These are phyloP conservation scores for Colletotrichum sojae DNA, from an alignment of 2,329 filamentous ascomycete species.

Conservation along the genomic window DNA sequence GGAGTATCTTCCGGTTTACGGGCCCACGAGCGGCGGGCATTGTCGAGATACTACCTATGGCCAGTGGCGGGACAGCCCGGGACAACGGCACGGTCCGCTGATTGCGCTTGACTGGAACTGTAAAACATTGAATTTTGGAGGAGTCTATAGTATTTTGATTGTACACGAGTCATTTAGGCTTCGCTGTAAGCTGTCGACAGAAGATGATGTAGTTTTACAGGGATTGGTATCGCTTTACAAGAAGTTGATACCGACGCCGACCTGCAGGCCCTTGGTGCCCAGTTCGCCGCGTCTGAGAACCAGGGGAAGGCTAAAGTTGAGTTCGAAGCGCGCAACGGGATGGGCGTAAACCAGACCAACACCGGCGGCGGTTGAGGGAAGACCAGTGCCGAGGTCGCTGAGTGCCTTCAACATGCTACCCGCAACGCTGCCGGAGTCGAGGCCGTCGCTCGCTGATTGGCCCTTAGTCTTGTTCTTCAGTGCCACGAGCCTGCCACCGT, in stretches of 20 bases:
- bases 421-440: conserved; percentile 62
- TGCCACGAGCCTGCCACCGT: conserved; percentile 87
- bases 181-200: neutral
- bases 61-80: neutral
- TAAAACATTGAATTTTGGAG: neutral
- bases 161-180: neutral
- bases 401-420: conserved; percentile 73
- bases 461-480: conserved; percentile 72
- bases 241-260: conserved; percentile 98
- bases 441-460: conserved; percentile 52
- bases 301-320: conserved; percentile 94
- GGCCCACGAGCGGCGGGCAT: neutral
- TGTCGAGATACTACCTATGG: too few species aligned
- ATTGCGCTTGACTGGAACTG: neutral
- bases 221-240: conserved; percentile 68
- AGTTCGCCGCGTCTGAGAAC: conserved; percentile 87
- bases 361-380: conserved; percentile 89
- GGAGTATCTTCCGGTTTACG: neutral
- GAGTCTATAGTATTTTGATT: neutral
- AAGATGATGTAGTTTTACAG: neutral
- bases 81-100: neutral
- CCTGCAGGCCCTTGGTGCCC: conserved; percentile 89
- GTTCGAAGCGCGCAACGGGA: conserved; percentile 91
- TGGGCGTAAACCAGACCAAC: conserved; percentile 95
- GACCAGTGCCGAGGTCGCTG: conserved; percentile 77